These are phyloP conservation scores for Penicillium fuscoglaucum DNA, from an alignment of 2,329 filamentous ascomycete species.

Conservation along the genomic window DNA sequence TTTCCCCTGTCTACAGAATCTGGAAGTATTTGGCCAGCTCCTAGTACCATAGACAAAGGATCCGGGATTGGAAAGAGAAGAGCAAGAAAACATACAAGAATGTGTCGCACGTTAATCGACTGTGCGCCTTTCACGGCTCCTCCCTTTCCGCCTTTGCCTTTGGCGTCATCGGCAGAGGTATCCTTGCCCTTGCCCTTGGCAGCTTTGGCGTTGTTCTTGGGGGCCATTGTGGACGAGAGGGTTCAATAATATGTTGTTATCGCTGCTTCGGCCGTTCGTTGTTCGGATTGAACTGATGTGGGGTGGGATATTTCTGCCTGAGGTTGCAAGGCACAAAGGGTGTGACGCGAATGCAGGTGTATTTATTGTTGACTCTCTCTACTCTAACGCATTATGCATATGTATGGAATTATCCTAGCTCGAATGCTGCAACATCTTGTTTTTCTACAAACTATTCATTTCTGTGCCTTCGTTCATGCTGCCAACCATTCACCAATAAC, in stretches of 20 bases:
- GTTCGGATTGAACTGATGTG: constrained; percentile 5
- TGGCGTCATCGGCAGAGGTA: constrained; percentile 29
- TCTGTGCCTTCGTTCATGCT: neutral
- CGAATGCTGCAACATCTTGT: too few species aligned
- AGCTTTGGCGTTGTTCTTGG: constrained; percentile 44
- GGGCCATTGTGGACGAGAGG: constrained; percentile 35
- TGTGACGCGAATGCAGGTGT: constrained; percentile 4
- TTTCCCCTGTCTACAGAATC: neutral
- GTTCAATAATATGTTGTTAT: neutral
- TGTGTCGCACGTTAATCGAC: constrained; percentile 66
- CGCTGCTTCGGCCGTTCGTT: neutral
- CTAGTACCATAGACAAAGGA: neutral
- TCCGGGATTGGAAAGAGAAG: neutral
- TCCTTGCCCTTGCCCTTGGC: constrained; percentile 41
- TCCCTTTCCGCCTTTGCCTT: constrained; percentile 31
- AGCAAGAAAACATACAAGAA: constrained; percentile 48
- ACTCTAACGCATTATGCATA: neutral
- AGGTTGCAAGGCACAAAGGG: constrained; percentile 5
- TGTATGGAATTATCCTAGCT: neutral
- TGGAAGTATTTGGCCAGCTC: neutral
- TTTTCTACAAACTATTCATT: neutral
- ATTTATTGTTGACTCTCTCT: neutral
- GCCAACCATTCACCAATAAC: neutral
- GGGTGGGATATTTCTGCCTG: constrained; percentile 3
- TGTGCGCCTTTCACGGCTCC: constrained; percentile 57